Conservation (phyloP, 805 yeast species). For the Jamesozyma gamospora region DNA sequence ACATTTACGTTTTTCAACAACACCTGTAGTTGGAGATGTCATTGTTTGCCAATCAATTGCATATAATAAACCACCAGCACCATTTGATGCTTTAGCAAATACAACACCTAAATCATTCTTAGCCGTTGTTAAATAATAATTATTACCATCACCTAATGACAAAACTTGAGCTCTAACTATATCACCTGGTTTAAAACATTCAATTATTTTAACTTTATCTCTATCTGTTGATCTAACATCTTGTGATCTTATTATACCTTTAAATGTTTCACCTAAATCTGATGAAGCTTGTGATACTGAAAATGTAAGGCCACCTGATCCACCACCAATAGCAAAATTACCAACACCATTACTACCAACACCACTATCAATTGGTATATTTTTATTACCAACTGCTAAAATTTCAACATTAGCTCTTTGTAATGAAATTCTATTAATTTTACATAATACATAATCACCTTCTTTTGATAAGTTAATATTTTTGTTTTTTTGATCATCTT, state of each 20-base stretch:
- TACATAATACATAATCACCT: slow-evolving; percentile 71
- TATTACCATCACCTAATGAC: slow-evolving; percentile 88
- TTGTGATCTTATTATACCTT: slow-evolving; percentile 75
- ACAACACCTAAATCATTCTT: slow-evolving; percentile 88
- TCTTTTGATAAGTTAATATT: slow-evolving; percentile 48
- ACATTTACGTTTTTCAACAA: slow-evolving; percentile 71
- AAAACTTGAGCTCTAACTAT: slow-evolving; percentile 71
- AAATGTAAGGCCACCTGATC: slow-evolving; percentile 41
- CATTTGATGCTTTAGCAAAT: slow-evolving; percentile 60
- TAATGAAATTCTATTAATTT: slow-evolving; percentile 54
- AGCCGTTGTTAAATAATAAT: slow-evolving; percentile 83
- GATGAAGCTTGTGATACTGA: slow-evolving; percentile 40
- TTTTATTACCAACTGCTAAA: slow-evolving; percentile 52
- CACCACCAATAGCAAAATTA: slow-evolving; percentile 39
- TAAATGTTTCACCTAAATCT: slow-evolving; percentile 81
- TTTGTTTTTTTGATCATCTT: not conserved
- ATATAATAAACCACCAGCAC: slow-evolving; percentile 68
- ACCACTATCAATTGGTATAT: slow-evolving; percentile 51
- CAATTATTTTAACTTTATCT: slow-evolving; percentile 70
- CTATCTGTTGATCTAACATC: slow-evolving; percentile 88
- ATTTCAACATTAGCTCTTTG: slow-evolving; percentile 77
- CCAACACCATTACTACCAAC: slow-evolving; percentile 48
- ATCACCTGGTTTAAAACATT: slow-evolving; percentile 86
- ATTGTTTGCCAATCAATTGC: slow-evolving; percentile 95
- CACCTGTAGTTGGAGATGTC: slow-evolving; percentile 70